Evolutionary conservation across 495 filamentous ascomycete species (phyloP), one percentile per base, ranked within the genome.

Genomic region (Immersiella caudata): DNA sequence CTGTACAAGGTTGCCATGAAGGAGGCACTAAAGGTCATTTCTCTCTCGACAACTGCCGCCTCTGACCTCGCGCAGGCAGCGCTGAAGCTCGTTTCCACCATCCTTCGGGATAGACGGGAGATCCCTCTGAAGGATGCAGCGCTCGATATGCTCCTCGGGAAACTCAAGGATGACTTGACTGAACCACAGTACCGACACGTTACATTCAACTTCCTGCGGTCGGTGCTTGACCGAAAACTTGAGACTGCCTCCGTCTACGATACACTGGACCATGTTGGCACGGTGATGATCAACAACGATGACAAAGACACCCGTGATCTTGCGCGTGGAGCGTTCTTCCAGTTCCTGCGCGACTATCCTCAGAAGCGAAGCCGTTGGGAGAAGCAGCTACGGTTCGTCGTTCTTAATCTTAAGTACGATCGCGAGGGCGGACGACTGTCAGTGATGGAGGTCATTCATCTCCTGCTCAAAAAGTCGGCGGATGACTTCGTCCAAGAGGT

Each of bases 221-320:
- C 91, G 0, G 87, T 98, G 50, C 86, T 98, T 78, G 88, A 89
- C 24, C 85, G 93, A 25, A 96, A 92, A 76, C 82, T 97, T 58
- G 83, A 96, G 64, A 93, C 96, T 56, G 86, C 93, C 1, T 87
- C 91, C 57, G 88, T 98, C 58, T 99, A 98, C 76, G 94, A 98
- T 70, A 88, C 91, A 16, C 85, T 96, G 60, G 95, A 99, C 72
- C 85, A 89, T 69, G 88, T 97, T 35, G 91, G 92, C 25, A 87
- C 83, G n/a, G 89, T 98, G 78, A 97, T 98, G 94, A 91, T 99
- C 65, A 97, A 91, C 25, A 97, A 97, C 76, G 90, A 96, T 65
- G 93, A 93, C 69, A 88, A 90, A 70, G 87, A 88, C 68, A 91
- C 94, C 2, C 86, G 94, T 51, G 93, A 97, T 71, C 79, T 94